Evolutionary conservation across 1,284 basidiomycete genomes (phyloP).

Genomic region (Ganoderma boninense): DNA sequence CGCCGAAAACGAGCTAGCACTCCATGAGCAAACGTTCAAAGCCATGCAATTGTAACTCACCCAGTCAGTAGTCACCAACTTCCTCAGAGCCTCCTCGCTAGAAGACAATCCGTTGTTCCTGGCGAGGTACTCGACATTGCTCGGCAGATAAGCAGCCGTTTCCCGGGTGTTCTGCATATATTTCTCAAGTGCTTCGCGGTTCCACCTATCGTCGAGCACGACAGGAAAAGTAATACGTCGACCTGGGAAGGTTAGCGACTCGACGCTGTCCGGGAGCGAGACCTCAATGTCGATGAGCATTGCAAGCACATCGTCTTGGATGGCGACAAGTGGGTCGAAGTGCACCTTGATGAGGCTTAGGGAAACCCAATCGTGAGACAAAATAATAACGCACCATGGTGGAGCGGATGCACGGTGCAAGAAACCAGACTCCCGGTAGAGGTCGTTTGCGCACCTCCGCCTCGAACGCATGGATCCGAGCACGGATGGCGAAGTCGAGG

Average conservation of each 20-base stretch:
- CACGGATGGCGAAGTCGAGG: constrained; percentile 59
- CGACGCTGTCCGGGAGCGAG: constrained; percentile 49
- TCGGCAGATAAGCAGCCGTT: constrained; percentile 72
- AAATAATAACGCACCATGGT: constrained; percentile 52
- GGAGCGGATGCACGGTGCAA: constrained; percentile 66
- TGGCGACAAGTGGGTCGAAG: constrained; percentile 54
- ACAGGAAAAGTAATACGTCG: constrained; percentile 68
- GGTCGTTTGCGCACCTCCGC: constrained; percentile 45
- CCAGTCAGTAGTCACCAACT: constrained; percentile 58
- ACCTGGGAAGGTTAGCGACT: constrained; percentile 56
- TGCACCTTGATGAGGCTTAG: constrained; percentile 48
- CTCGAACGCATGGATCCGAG: constrained; percentile 66
- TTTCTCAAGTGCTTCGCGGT: constrained; percentile 58
- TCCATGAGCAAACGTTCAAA: not conserved
- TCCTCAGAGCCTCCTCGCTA: constrained; percentile 52
- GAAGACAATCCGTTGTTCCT: constrained; percentile 66
- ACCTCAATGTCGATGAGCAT: constrained; percentile 48
- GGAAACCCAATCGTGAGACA: not conserved
- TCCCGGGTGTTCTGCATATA: constrained; percentile 65
- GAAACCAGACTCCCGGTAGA: constrained; percentile 50
- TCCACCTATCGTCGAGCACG: constrained; percentile 69
- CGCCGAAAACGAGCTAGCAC: constrained; percentile 62
- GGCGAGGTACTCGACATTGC: constrained; percentile 74
- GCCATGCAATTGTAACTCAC: constrained; percentile 40
- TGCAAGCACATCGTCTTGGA: constrained; percentile 51